Conservation (phyloP, 2,329 filamentous ascomycete genomes). For the Geoglossum cookeanum region DNA sequence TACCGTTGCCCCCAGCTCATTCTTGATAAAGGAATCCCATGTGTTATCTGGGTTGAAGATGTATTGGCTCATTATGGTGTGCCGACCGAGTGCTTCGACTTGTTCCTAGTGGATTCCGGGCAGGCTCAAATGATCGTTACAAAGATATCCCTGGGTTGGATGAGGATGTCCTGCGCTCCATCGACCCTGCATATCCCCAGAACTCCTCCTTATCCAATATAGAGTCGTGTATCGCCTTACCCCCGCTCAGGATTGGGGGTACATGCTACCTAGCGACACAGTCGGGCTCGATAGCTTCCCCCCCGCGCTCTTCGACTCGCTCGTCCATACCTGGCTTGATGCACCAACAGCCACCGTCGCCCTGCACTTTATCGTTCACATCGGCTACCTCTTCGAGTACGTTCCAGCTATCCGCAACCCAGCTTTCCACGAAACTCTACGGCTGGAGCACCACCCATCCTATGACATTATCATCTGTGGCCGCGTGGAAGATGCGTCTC, state of each 20-base stretch:
- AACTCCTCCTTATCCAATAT: not conserved
- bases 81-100: not conserved
- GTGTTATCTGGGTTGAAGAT: not conserved
- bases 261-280: not conserved
- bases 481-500: conserved; percentile 29
- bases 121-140: not conserved
- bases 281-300: not conserved
- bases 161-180: not conserved
- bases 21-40: not conserved
- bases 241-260: not conserved
- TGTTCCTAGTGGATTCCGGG: not conserved
- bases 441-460: no score
- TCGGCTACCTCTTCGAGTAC: no score
- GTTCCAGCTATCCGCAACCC: no score
- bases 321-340: no score
- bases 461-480: conserved; percentile 29
- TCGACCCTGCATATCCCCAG: not conserved
- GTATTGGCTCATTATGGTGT: not conserved
- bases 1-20: not conserved
- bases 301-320: no score
- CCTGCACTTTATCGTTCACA: no score
- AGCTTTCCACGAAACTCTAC: no score
- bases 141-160: not conserved
- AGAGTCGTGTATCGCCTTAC: not conserved
- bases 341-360: no score